Evolutionary conservation across 148 eudicot genomes (phyloP).

Genomic region (Camellia sinensis): DNA sequence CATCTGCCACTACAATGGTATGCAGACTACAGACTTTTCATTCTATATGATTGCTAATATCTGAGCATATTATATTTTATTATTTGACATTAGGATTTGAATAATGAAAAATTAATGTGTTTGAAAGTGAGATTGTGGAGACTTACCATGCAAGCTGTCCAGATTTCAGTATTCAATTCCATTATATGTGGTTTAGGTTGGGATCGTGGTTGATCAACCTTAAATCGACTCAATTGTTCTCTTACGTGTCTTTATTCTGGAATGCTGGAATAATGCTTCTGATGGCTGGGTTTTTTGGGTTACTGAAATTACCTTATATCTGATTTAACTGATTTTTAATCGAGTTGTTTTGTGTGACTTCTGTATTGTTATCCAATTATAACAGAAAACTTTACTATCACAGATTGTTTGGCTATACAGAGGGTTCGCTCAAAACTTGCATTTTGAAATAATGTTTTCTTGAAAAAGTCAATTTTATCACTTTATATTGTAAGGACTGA

Average conservation of each 20-base stretch:
- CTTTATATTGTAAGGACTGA: not conserved
- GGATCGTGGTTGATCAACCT: not conserved
- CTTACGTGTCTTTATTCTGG: not conserved
- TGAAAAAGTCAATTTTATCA: not conserved
- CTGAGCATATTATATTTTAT: not conserved
- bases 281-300: not conserved
- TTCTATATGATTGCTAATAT: not conserved
- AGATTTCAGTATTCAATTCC: not conserved
- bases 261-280: not conserved
- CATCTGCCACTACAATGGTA: conserved; percentile 95
- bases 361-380: not conserved
- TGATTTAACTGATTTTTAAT: not conserved
- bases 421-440: not conserved
- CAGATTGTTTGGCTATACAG: not conserved
- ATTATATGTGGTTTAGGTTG: not conserved
- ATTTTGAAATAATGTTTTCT: not conserved
- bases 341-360: not conserved
- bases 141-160: not conserved
- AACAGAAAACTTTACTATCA: not conserved
- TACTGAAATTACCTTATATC: not conserved
- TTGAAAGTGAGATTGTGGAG: not conserved
- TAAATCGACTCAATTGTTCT: not conserved
- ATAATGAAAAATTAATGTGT: no score
- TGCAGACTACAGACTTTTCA: not conserved
- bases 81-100: not conserved